phyloP scores from a whole-genome alignment of 1,284 basidiomycete species.

The Leccinum pseudoinsigne region DNA sequence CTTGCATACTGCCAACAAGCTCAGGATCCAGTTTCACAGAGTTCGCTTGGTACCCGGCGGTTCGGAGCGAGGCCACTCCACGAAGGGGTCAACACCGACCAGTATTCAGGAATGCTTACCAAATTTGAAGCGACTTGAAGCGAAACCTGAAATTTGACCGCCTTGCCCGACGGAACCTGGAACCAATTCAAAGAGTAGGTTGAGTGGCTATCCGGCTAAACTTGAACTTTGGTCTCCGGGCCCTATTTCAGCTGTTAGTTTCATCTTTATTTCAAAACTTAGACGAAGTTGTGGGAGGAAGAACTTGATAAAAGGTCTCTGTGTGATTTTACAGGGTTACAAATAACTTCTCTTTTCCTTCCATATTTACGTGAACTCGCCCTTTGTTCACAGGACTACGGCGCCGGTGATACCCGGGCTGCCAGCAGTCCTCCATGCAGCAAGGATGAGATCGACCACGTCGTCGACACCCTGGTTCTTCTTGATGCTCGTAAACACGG shows the following conservation, averaged over 20 bases:
- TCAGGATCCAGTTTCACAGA: background rate
- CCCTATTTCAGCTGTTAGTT: background rate
- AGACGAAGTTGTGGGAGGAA: background rate
- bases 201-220: background rate
- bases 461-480: conserved; percentile 81
- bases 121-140: background rate
- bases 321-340: background rate
- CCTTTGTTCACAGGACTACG: conserved; percentile 47
- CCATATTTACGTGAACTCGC: conserved; percentile 1
- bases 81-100: background rate
- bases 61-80: background rate
- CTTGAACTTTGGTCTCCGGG: background rate
- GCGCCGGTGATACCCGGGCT: conserved; percentile 55
- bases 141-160: background rate
- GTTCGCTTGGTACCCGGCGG: background rate
- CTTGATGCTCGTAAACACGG: conserved; percentile 88
- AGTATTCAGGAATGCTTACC: background rate
- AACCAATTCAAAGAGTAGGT: background rate
- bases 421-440: conserved; percentile 82
- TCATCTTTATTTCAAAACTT: background rate
- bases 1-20: background rate
- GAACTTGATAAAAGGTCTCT: background rate
- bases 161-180: background rate
- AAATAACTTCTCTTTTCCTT: background rate
- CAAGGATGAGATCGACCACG: conserved; percentile 80